phyloP scores from a whole-genome alignment of 495 filamentous ascomycete genomes.

The Trichoderma virens region DNA sequence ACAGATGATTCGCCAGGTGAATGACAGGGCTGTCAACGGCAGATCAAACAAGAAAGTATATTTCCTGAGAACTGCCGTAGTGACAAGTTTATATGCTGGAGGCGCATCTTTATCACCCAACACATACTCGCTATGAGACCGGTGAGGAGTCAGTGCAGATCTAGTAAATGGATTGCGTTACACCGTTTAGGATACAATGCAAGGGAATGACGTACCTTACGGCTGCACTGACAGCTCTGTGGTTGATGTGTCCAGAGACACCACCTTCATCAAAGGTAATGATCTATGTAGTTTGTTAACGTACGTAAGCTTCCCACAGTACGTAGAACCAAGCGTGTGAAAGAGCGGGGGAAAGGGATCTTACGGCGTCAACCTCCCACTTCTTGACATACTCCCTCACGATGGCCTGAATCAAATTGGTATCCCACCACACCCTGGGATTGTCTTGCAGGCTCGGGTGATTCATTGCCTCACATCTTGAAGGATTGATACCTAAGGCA shows the following conservation, averaged over 20 bases:
- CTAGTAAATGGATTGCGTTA: neutral
- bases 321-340: neutral
- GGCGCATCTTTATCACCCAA: constrained; percentile 24
- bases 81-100: constrained; percentile 28
- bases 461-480: constrained; percentile 29
- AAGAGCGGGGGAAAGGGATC: constrained; percentile 6
- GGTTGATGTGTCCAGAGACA: constrained; percentile 36
- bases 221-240: constrained; percentile 34
- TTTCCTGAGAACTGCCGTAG: constrained; percentile 28
- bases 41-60: constrained; percentile 34
- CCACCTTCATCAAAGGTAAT: constrained; percentile 37
- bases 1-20: constrained; percentile 28
- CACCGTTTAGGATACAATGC: neutral
- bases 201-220: constrained; percentile 25
- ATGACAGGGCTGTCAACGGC: constrained; percentile 31
- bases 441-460: constrained; percentile 31
- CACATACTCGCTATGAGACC: constrained; percentile 22
- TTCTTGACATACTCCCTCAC: constrained; percentile 28
- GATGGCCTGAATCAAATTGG: constrained; percentile 22
- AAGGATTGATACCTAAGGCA: constrained; percentile 25
- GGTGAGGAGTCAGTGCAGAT: neutral
- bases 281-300: constrained; percentile 22
- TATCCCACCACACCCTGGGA: constrained; percentile 35
- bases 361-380: constrained; percentile 33
- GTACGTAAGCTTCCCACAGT: neutral